These are phyloP conservation scores for Trypanosoma scelopori DNA, from an alignment of 208 protist genomes.

Conservation along the genomic window DNA sequence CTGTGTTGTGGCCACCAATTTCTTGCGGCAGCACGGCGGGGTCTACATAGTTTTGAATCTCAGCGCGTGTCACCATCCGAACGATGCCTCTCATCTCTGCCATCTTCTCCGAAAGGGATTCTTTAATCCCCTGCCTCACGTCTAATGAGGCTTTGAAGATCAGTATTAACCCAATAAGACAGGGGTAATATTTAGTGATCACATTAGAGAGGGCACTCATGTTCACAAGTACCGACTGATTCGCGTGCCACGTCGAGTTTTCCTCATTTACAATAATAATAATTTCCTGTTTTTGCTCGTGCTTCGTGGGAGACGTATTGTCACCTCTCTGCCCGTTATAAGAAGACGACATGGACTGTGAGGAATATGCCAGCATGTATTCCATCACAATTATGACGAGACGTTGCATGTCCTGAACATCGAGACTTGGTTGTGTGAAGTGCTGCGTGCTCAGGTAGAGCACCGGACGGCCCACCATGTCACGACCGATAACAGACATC, in stretches of 20 bases:
- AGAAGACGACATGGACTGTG: slow-evolving; percentile 20
- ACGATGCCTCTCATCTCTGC: slow-evolving; percentile 36
- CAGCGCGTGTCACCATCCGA: slow-evolving; percentile 49
- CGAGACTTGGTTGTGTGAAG: slow-evolving; percentile 36
- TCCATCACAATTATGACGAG: slow-evolving; percentile 63
- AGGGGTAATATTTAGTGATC: slow-evolving; percentile 75
- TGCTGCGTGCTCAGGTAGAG: slow-evolving; percentile 50
- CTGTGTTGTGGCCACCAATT: slow-evolving; percentile 43
- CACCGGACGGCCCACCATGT: slow-evolving; percentile 35
- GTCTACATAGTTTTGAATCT: slow-evolving; percentile 57
- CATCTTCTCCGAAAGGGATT: slow-evolving; percentile 32
- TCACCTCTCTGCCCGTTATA: slow-evolving; percentile 5
- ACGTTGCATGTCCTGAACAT: slow-evolving; percentile 53
- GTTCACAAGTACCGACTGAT: slow-evolving; percentile 41
- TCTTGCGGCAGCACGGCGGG: slow-evolving; percentile 38
- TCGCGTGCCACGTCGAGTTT: slow-evolving; percentile 33
- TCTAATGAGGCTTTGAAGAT: slow-evolving; percentile 53
- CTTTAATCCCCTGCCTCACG: slow-evolving; percentile 50
- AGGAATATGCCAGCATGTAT: slow-evolving; percentile 67
- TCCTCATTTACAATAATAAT: slow-evolving; percentile 70
- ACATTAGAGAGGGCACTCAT: slow-evolving; percentile 38
- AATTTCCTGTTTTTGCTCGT: slow-evolving; percentile 48
- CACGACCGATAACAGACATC: slow-evolving; percentile 45
- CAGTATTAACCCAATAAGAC: slow-evolving; percentile 54
- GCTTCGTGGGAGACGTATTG: not conserved